Base-by-base conservation (phyloP, 1,139 yeast species). In the Yamadazyma mexicana region DNA sequence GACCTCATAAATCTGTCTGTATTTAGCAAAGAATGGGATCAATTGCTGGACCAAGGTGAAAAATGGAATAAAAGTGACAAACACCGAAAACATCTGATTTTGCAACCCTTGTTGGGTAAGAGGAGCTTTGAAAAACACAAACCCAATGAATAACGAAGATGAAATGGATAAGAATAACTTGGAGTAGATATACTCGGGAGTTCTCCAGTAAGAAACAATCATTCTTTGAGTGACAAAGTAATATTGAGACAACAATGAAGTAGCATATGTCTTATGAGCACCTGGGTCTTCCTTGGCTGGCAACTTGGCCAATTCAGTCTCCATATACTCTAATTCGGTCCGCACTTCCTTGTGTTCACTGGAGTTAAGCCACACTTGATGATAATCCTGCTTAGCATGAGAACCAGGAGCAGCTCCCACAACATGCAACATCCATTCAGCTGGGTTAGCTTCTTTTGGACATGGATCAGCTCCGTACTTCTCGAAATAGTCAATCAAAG, bases 1-100 rank as follows among this genome's bases (percentile, higher is more conserved):
- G 11, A 83, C 89, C 59, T 87, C 95, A 58, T 86, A 88, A 35
- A 88, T 67, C 49, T 80, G 80, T 63, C 96, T 79, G 60, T 85
- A 94, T 35, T 65, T 60, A 35, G 83, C 81, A 56, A 73, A 86
- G 42, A 75, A 69, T 32, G 95, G 94, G 54, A 86, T 66, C 68
- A 81, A 77, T 60, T 87, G 95, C 60, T 86, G 85, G 40, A 81
- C 56, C 46, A 83, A 53, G 31, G 87, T 80, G 46, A 75, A 76
- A 61, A 82, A 73, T 37, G 80, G 69, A 50, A 80, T 73, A 43
- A 78, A 60, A 49, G 80, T 72, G 87, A 84, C 81, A 67, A 85
- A 85, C 38, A 81, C 60, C 2, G 89, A 69, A 52, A 83, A 80
- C 81, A 76, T 75, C 62, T 78, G 83, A 57, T 77, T 78, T 54